phyloP scores from a whole-genome alignment of 2,329 filamentous ascomycete species.

The Botrytis sinoallii region DNA sequence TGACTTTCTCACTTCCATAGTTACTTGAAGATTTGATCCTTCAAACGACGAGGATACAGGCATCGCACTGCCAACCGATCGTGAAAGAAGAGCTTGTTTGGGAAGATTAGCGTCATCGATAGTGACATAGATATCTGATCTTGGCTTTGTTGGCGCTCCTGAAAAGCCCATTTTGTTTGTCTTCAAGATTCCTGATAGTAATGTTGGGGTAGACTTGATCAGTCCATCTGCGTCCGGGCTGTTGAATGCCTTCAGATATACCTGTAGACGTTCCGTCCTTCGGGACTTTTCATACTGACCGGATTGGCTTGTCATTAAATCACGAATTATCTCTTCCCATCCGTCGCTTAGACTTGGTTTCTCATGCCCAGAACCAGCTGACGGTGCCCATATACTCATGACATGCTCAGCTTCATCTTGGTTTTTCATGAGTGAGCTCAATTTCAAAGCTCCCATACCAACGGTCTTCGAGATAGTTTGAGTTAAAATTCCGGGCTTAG shows the following conservation, averaged over 20 bases:
- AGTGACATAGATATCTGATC: slow-evolving; percentile 94
- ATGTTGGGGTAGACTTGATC: slow-evolving; percentile 81
- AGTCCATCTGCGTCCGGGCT: slow-evolving; percentile 74
- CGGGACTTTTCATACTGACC: slow-evolving; percentile 71
- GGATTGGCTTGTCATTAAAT: slow-evolving; percentile 70
- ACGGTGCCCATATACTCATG: slow-evolving; percentile 72
- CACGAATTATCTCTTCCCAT: slow-evolving; percentile 70
- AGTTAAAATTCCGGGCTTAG: slow-evolving; percentile 33
- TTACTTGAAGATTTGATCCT: slow-evolving; percentile 78
- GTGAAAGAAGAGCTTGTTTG: slow-evolving; percentile 67
- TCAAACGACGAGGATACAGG: slow-evolving; percentile 60
- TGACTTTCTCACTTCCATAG: slow-evolving; percentile 78
- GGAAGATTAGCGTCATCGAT: slow-evolving; percentile 75
- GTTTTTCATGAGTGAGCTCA: slow-evolving; percentile 72
- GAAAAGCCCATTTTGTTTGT: slow-evolving; percentile 92
- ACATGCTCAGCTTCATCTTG: slow-evolving; percentile 71
- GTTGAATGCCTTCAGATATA: slow-evolving; percentile 76
- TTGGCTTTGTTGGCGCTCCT: slow-evolving; percentile 78
- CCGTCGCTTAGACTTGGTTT: slow-evolving; percentile 56
- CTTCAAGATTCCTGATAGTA: slow-evolving; percentile 75
- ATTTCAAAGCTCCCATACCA: slow-evolving; percentile 72
- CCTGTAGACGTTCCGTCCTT: slow-evolving; percentile 71
- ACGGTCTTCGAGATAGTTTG: slow-evolving; percentile 64
- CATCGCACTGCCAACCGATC: slow-evolving; percentile 70
- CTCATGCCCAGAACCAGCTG: slow-evolving; percentile 55